A percentile compares a stretch with the other conserved stretches of the same genome.
These are phyloP conservation scores for Monilinia aucupariae DNA, from an alignment of 2,329 filamentous ascomycete genomes.

Conservation along the genomic window DNA sequence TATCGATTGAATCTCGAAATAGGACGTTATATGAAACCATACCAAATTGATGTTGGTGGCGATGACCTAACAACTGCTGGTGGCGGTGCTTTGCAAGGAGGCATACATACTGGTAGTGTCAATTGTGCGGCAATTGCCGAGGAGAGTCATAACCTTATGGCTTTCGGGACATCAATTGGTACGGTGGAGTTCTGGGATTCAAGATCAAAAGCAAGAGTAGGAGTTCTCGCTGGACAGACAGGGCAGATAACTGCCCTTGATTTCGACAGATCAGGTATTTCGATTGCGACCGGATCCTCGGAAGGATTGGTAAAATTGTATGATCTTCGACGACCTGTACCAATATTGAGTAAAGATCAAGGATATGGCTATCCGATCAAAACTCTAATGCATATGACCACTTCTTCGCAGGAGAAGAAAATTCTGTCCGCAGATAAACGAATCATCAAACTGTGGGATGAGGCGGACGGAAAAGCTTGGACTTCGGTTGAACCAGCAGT, in stretches of 20 bases:
- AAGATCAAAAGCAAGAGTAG: conserved; percentile 73
- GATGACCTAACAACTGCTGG: conserved; percentile 65
- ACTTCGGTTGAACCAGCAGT: conserved; percentile 92
- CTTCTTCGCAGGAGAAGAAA: conserved; percentile 72
- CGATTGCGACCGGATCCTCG: conserved; percentile 80
- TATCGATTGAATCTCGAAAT: conserved; percentile 88
- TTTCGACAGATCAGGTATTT: conserved; percentile 78
- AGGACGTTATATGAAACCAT: conserved; percentile 90
- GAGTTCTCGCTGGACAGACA: conserved; percentile 63
- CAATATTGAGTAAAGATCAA: conserved; percentile 87
- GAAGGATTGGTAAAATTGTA: conserved; percentile 85
- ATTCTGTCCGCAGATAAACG: conserved; percentile 88
- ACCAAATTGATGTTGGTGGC: conserved; percentile 82
- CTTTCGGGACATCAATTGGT: conserved; percentile 91
- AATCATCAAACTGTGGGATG: conserved; percentile 96
- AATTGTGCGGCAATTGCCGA: conserved; percentile 86
- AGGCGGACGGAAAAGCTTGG: conserved; percentile 77
- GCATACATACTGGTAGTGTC: conserved; percentile 77
- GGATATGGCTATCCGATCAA: conserved; percentile 92
- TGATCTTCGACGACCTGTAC: conserved; percentile 81
- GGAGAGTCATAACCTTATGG: conserved; percentile 79
- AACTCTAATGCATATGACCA: conserved; percentile 69
- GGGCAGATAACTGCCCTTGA: conserved; percentile 81
- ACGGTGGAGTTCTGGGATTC: conserved; percentile 97
- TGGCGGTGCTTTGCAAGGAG: conserved; percentile 75